phyloP scores from a whole-genome alignment of 192 early-diverging fungal species.

The Backusella tuberculispora region DNA sequence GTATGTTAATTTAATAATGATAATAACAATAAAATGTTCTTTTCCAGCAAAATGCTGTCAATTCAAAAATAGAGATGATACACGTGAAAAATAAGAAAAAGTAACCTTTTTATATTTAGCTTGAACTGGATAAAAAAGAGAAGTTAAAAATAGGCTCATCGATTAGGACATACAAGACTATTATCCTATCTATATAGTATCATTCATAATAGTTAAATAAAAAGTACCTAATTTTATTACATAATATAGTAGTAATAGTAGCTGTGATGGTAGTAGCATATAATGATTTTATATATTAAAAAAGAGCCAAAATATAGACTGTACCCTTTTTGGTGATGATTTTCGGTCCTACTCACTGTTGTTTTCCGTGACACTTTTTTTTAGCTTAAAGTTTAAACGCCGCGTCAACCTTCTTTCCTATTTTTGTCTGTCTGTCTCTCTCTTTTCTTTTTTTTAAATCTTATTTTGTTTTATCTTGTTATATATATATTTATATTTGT shows the following conservation, averaged over 20 bases:
- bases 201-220: no score
- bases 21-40: not conserved
- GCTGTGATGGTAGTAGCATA: no score
- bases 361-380: not conserved
- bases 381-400: slow-evolving; percentile 6
- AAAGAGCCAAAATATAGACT: no score
- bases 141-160: not conserved
- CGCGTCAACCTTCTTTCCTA: not conserved
- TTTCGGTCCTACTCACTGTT: not conserved
- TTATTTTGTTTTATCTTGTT: not conserved
- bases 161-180: not conserved
- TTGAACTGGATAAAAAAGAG: not conserved
- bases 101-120: slow-evolving; percentile 12
- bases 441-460: not conserved
- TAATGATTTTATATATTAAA: no score
- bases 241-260: no score
- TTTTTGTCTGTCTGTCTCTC: not conserved
- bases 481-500: not conserved
- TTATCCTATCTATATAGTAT: no score
- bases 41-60: not conserved
- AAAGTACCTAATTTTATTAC: no score
- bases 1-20: not conserved
- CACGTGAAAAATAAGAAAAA: not conserved
- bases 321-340: not conserved
- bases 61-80: not conserved